Evolutionary conservation across 225 moss, liverwort and hornwort species (phyloP).

Genomic region (Physcomitrellopsis africana): DNA sequence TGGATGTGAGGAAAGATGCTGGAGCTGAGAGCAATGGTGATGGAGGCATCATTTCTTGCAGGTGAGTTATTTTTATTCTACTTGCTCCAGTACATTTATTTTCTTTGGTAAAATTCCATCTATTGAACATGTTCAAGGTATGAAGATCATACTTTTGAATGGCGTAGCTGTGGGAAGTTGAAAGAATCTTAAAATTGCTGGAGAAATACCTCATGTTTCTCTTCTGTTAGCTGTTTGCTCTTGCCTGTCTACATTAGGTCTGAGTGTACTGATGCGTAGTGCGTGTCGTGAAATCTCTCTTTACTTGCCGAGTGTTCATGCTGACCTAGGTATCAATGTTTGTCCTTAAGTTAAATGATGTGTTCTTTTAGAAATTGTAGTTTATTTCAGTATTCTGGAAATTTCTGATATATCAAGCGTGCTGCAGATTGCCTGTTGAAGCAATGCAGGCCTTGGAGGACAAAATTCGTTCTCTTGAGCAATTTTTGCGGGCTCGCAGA

Average conservation of each 20-base stretch:
- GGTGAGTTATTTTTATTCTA: constrained; percentile 40
- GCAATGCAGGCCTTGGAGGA: constrained; percentile 93
- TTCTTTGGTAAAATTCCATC: neutral
- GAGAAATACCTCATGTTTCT: neutral
- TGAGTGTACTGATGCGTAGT: neutral
- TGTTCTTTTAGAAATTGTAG: neutral
- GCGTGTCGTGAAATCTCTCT: neutral
- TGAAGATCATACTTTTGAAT: neutral
- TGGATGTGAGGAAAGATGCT: constrained; percentile 72
- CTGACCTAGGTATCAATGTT: neutral
- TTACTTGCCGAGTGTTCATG: neutral
- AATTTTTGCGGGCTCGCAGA: constrained; percentile 87
- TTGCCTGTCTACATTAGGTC: neutral
- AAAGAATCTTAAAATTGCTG: neutral
- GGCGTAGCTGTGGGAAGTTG: neutral
- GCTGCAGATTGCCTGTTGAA: constrained; percentile 78
- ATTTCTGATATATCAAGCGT: neutral
- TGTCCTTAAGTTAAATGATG: neutral
- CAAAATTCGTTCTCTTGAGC: constrained; percentile 90
- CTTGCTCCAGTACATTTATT: constrained; percentile 8
- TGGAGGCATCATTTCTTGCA: constrained; percentile 81
- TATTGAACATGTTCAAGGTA: neutral
- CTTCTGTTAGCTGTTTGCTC: neutral
- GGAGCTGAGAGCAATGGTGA: constrained; percentile 63
- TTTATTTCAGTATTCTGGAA: constrained; percentile 14